These are phyloP conservation scores for Tulasnella sp. DNA, from an alignment of 768 basidiomycete genomes.

Conservation along the genomic window DNA sequence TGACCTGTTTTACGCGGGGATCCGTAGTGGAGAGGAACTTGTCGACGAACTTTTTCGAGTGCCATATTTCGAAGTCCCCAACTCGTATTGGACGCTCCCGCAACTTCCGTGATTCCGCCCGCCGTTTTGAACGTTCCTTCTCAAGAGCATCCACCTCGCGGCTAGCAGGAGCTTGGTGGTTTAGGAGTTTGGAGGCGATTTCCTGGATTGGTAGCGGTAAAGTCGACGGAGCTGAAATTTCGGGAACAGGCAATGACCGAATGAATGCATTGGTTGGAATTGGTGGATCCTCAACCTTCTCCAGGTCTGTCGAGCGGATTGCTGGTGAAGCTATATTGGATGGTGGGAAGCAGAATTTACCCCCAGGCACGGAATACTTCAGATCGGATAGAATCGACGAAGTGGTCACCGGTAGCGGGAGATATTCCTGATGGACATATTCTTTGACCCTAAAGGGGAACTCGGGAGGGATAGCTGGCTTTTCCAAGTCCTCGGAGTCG, in stretches of 20 bases:
- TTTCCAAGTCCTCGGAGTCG: conserved; percentile 20
- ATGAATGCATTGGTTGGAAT: conserved; percentile 7
- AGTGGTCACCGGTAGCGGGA: conserved; percentile 65
- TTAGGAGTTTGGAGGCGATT: not conserved
- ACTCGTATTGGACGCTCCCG: not conserved
- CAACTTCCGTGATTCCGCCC: conserved; percentile 4
- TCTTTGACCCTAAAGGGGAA: conserved; percentile 11
- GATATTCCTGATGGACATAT: conserved; percentile 39
- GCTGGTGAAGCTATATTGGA: conserved; percentile 11
- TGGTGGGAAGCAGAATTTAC: conserved; percentile 49
- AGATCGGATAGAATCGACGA: conserved; percentile 57
- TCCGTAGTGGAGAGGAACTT: conserved; percentile 59
- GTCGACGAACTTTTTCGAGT: conserved; percentile 14
- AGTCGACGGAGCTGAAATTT: not conserved
- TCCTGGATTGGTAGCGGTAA: not conserved
- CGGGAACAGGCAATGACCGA: not conserved
- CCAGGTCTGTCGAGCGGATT: not conserved
- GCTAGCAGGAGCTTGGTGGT: not conserved
- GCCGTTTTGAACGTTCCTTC: conserved; percentile 1
- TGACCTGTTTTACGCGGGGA: conserved; percentile 60
- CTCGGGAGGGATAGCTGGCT: conserved; percentile 12
- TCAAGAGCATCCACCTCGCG: not conserved
- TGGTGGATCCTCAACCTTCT: not conserved
- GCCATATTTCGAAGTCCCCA: conserved; percentile 15
- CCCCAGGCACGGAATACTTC: conserved; percentile 53